Percentiles rank a stretch among this genome's conserved stretches.
Conservation (phyloP, 352 stramenopile species). For the Thalassiosira exigua region DNA sequence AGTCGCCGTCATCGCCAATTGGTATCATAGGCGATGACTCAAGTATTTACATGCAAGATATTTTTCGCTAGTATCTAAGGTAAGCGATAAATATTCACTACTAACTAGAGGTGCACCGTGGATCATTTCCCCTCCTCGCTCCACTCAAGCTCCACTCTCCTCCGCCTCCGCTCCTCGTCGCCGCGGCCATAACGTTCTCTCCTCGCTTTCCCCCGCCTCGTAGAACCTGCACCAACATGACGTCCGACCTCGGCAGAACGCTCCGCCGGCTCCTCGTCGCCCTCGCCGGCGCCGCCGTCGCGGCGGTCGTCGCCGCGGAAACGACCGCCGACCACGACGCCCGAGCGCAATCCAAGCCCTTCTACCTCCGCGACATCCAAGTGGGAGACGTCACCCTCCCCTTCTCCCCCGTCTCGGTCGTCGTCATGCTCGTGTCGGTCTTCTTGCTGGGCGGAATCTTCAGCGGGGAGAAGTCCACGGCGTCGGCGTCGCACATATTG, state of each 20-base stretch:
- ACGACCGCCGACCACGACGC: not conserved
- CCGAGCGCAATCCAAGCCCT: not conserved
- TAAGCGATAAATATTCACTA: not conserved
- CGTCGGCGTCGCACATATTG: slow-evolving; percentile 70
- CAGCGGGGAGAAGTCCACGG: slow-evolving; percentile 24
- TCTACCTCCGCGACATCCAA: not conserved
- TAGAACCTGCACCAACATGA: not conserved
- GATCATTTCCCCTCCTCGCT: too few relatives aligned
- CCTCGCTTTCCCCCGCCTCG: not conserved
- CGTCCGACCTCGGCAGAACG: not conserved
- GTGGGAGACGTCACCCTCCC: not conserved
- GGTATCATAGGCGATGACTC: not conserved
- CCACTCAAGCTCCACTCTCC: too few relatives aligned
- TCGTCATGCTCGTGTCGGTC: not conserved
- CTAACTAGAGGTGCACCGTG: not conserved
- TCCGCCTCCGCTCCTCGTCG: not conserved
- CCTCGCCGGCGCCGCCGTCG: not conserved
- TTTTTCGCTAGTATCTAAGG: not conserved
- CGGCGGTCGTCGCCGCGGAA: not conserved
- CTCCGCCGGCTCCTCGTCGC: not conserved
- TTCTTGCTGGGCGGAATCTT: too few relatives aligned
- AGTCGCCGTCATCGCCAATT: not conserved
- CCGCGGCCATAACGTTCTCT: not conserved
- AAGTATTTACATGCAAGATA: not conserved
- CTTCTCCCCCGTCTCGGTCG: not conserved